These are phyloP conservation scores for Chalara sp. DNA, from an alignment of 2,329 filamentous ascomycete species.

Conservation along the genomic window DNA sequence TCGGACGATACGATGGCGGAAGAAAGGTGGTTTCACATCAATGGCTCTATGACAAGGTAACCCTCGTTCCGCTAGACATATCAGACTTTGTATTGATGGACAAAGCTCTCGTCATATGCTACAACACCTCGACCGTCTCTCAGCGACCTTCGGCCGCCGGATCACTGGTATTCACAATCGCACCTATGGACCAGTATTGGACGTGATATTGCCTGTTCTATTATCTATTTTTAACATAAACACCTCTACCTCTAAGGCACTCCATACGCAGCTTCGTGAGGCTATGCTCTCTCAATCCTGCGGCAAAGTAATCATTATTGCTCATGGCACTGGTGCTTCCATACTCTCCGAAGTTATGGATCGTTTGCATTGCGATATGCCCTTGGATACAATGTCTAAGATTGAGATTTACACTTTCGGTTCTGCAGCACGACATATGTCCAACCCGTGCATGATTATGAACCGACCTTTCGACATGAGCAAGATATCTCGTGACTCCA, in stretches of 20 bases:
- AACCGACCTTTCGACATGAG: neutral
- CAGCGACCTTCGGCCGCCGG: constrained; percentile 62
- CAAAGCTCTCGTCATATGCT: constrained; percentile 54
- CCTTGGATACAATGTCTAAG: constrained; percentile 54
- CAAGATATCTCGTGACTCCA: constrained; percentile 15
- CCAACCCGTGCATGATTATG: constrained; percentile 49
- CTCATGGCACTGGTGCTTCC: constrained; percentile 73
- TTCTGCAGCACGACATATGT: constrained; percentile 71
- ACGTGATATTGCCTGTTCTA: constrained; percentile 44
- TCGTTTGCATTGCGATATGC: constrained; percentile 64
- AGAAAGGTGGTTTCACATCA: constrained; percentile 12
- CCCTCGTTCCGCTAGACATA: neutral
- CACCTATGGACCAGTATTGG: constrained; percentile 64
- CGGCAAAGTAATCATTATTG: constrained; percentile 63
- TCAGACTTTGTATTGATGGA: neutral
- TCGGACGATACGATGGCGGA: constrained; percentile 4
- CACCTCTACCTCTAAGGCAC: constrained; percentile 45
- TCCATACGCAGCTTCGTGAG: constrained; percentile 53
- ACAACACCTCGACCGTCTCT: constrained; percentile 61
- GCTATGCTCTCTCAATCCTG: constrained; percentile 53
- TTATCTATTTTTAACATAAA: constrained; percentile 49
- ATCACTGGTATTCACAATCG: constrained; percentile 69
- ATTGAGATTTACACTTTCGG: constrained; percentile 73
- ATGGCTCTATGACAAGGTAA: constrained; percentile 13
- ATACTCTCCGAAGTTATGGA: constrained; percentile 64